phyloP scores from a whole-genome alignment of 768 basidiomycete genomes.

The Tulasnella sp. region DNA sequence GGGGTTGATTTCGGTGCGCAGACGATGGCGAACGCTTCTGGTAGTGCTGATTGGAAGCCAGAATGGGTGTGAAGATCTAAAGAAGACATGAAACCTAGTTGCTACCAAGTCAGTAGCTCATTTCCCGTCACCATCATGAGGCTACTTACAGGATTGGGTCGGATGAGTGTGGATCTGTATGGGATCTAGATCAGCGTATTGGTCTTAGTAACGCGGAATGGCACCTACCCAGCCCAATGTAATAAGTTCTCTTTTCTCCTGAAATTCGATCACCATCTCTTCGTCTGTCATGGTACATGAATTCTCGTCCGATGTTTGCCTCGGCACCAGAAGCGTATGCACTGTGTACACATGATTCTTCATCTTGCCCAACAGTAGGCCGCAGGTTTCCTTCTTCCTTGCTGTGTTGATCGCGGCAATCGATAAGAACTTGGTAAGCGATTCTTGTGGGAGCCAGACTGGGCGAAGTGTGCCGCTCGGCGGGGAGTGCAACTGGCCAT shows the following conservation, averaged over 20 bases:
- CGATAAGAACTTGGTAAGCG: constrained; percentile 61
- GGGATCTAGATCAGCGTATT: background rate
- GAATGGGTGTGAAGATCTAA: constrained; percentile 88
- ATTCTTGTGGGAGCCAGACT: constrained; percentile 58
- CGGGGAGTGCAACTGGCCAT: background rate
- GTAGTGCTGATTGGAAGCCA: constrained; percentile 79
- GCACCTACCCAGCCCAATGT: constrained; percentile 80
- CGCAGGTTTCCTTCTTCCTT: constrained; percentile 77
- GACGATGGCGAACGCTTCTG: constrained; percentile 87
- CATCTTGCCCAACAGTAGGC: constrained; percentile 63
- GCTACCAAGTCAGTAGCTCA: constrained; percentile 3
- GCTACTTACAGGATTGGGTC: constrained; percentile 62
- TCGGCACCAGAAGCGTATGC: constrained; percentile 79
- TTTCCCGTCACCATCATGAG: background rate
- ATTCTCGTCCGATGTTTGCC: constrained; percentile 76
- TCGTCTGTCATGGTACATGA: constrained; percentile 91
- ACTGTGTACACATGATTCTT: constrained; percentile 50
- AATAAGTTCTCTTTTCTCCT: constrained; percentile 66
- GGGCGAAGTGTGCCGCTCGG: constrained; percentile 34
- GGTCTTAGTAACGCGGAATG: background rate
- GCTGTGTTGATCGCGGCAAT: constrained; percentile 72
- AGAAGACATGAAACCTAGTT: constrained; percentile 80
- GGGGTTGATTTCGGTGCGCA: constrained; percentile 74
- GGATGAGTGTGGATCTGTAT: constrained; percentile 90
- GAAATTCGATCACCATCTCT: constrained; percentile 75